Evolutionary conservation across 306 rosid genomes (phyloP).

Genomic region (Macrotyloma uniflorum): DNA sequence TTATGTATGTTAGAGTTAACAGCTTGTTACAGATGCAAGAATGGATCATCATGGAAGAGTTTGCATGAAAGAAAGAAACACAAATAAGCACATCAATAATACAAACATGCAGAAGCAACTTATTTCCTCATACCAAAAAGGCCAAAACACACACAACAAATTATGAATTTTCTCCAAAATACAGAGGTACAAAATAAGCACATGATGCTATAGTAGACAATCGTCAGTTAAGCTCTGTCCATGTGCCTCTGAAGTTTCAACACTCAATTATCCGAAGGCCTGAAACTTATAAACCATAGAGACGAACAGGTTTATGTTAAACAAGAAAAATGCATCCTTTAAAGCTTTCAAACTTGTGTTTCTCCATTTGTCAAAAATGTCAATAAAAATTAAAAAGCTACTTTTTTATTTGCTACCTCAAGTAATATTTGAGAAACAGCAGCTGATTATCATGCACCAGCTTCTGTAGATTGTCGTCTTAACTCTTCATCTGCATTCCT

Average conservation of each 20-base stretch:
- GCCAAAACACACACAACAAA: not conserved
- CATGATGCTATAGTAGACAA: not conserved
- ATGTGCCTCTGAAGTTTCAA: not conserved
- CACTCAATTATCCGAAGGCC: not conserved
- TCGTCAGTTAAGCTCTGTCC: not conserved
- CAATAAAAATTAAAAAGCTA: not conserved
- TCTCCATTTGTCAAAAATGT: not conserved
- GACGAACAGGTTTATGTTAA: not conserved
- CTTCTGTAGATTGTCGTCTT: conserved; percentile 53
- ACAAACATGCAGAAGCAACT: not conserved
- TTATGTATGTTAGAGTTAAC: not conserved
- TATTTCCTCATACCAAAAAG: not conserved
- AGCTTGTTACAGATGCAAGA: not conserved
- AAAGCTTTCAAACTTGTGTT: not conserved
- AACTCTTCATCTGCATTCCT: conserved; percentile 71
- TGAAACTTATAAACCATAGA: not conserved
- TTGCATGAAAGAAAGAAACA: not conserved
- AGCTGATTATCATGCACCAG: conserved; percentile 53
- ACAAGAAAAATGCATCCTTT: not conserved
- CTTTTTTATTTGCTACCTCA: not conserved
- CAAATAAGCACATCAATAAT: not conserved
- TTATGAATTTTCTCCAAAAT: not conserved
- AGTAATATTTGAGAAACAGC: not conserved
- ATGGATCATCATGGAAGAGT: not conserved
- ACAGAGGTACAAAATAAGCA: not conserved